phyloP scores from a whole-genome alignment of 805 yeast species.

The Saccharomyces jurei region DNA sequence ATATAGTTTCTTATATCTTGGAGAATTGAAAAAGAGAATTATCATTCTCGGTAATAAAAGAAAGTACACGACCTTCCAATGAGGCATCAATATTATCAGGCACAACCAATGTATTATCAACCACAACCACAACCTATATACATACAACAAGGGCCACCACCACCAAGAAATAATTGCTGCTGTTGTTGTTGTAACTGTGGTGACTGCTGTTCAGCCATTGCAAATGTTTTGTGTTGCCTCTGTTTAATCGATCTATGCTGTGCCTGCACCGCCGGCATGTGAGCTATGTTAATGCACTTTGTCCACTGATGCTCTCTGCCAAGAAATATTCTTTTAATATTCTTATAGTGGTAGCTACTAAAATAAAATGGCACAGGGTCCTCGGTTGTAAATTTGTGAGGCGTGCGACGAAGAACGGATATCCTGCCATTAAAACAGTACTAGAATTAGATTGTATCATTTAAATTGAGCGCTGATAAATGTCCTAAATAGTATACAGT shows the following conservation, averaged over 20 bases:
- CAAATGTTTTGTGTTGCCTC: constrained; percentile 2
- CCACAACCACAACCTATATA: constrained; percentile 8
- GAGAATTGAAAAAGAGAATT: not conserved
- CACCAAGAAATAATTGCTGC: constrained; percentile 2
- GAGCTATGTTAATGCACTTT: not conserved
- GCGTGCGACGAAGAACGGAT: not conserved
- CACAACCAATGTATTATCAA: constrained; percentile 9
- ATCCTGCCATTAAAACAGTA: not conserved
- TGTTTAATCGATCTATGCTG: constrained; percentile 1
- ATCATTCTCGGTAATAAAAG: not conserved
- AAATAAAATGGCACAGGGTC: not conserved
- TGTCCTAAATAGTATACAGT: not conserved
- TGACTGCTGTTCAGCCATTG: not conserved
- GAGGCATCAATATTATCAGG: not conserved
- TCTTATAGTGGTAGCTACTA: not conserved
- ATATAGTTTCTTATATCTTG: not conserved
- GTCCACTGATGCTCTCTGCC: not conserved
- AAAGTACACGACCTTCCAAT: not conserved
- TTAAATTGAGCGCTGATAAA: not conserved
- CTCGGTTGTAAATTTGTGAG: not conserved
- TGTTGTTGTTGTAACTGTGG: constrained; percentile 2
- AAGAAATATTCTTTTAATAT: not conserved
- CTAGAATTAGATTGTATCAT: not conserved
- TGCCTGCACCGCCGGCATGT: not conserved
- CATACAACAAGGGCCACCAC: constrained; percentile 8